Evolutionary conservation across 805 yeast species (phyloP).

Genomic region (Sungouiella thailandica): DNA sequence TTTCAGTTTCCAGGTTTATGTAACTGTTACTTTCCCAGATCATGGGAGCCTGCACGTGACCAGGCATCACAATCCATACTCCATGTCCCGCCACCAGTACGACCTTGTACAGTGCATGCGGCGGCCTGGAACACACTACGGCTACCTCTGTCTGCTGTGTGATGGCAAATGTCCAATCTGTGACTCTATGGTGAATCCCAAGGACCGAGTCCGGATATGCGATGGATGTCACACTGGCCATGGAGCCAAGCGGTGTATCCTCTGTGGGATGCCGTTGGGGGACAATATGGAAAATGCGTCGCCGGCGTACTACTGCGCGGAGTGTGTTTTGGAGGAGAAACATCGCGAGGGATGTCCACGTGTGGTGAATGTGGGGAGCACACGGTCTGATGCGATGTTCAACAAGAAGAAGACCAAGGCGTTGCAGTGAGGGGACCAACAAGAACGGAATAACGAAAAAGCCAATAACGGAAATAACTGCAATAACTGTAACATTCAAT

Average conservation of each 20-base stretch:
- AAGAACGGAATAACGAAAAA: too few species aligned
- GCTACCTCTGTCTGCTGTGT: constrained; percentile 74
- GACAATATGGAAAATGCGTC: constrained; percentile 38
- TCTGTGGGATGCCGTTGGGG: constrained; percentile 66
- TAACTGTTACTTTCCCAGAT: too few species aligned
- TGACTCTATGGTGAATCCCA: constrained; percentile 77
- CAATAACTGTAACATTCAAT: too few species aligned
- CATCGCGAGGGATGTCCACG: constrained; percentile 93
- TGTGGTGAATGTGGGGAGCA: constrained; percentile 75
- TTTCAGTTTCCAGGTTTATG: too few species aligned
- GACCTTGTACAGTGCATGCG: constrained; percentile 81
- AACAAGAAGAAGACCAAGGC: constrained; percentile 41
- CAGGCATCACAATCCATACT: too few species aligned
- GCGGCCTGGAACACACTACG: constrained; percentile 72
- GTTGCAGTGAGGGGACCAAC: not conserved
- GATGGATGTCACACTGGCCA: constrained; percentile 82
- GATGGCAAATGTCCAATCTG: constrained; percentile 91
- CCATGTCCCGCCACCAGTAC: constrained; percentile 85
- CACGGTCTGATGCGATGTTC: constrained; percentile 59
- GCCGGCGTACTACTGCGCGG: constrained; percentile 74
- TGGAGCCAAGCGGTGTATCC: constrained; percentile 59
- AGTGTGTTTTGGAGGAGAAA: constrained; percentile 73
- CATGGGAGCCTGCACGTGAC: too few species aligned
- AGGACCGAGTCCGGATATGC: constrained; percentile 64
- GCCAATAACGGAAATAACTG: too few species aligned